A percentile compares a stretch with the other conserved stretches of the same genome.
These are phyloP conservation scores for Clonostachys sp. DNA, from an alignment of 2,329 filamentous ascomycete genomes.

Conservation along the genomic window DNA sequence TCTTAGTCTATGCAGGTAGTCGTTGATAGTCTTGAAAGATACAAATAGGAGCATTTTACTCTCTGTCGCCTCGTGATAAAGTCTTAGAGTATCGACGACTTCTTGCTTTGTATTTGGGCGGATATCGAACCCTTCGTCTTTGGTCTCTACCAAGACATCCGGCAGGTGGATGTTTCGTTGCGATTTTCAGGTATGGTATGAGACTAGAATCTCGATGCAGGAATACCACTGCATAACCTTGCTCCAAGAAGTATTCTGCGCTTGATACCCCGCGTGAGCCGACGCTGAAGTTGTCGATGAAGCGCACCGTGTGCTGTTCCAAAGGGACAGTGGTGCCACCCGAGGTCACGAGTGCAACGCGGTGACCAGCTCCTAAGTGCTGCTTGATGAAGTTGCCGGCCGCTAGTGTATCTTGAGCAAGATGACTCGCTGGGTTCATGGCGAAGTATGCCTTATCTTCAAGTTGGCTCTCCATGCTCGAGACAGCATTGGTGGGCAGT, in stretches of 20 bases:
- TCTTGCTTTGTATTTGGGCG: conserved; percentile 71
- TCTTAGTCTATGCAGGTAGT: conserved; percentile 88
- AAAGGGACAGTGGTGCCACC: conserved; percentile 93
- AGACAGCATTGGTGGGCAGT: too few relatives aligned
- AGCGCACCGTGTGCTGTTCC: conserved; percentile 86
- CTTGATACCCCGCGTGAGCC: conserved; percentile 91
- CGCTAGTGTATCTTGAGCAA: conserved; percentile 66
- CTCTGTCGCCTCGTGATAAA: conserved; percentile 74
- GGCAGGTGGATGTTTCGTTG: conserved; percentile 88
- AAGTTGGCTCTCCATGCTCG: conserved; percentile 4
- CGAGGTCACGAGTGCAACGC: conserved; percentile 87
- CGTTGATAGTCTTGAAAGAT: conserved; percentile 89
- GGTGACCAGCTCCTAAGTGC: conserved; percentile 63
- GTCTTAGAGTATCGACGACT: conserved; percentile 78
- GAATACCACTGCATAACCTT: conserved; percentile 87
- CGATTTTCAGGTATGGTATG: conserved; percentile 89
- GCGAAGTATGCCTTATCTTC: conserved; percentile 73
- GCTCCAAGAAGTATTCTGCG: conserved; percentile 89
- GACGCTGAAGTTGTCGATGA: conserved; percentile 98
- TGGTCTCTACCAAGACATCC: conserved; percentile 80
- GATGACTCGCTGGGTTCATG: conserved; percentile 70
- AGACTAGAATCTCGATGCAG: conserved; percentile 91
- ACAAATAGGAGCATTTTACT: conserved; percentile 74
- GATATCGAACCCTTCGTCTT: conserved; percentile 56
- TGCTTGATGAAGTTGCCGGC: conserved; percentile 74